phyloP scores from a whole-genome alignment of 2,329 filamentous ascomycete genomes.

The Aspergillus eucalypticola region DNA sequence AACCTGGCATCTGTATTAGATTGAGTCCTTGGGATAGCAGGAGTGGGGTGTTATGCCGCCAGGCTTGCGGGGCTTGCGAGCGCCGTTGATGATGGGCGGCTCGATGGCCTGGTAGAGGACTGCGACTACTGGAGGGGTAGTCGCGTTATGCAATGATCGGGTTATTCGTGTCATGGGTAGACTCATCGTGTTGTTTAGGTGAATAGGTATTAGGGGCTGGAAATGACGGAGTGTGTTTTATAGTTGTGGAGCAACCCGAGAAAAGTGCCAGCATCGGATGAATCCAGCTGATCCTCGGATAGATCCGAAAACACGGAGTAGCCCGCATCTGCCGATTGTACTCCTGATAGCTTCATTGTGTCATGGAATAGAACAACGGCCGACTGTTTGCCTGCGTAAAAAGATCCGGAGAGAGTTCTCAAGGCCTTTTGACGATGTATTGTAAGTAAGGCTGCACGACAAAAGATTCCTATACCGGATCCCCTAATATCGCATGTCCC shows the following conservation, averaged over 20 bases:
- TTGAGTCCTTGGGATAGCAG: background rate
- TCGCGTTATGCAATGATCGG: background rate
- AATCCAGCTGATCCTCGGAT: background rate
- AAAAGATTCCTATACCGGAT: no score
- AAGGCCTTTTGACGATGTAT: no score
- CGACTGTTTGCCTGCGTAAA: no score
- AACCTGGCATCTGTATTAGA: slow-evolving; percentile 37
- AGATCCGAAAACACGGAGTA: background rate
- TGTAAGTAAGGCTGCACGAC: no score
- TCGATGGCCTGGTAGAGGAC: slow-evolving; percentile 52
- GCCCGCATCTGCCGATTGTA: background rate
- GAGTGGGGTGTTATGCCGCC: slow-evolving; percentile 36
- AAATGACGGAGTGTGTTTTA: background rate
- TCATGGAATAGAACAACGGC: no score
- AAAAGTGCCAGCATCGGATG: background rate
- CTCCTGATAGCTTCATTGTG: no score
- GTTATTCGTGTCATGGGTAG: background rate
- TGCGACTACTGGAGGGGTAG: slow-evolving; percentile 36
- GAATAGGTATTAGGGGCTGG: background rate
- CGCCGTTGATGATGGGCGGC: slow-evolving; percentile 50
- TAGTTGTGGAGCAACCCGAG: background rate
- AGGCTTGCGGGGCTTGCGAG: slow-evolving; percentile 53
- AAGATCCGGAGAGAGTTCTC: no score
- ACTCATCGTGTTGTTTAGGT: background rate
- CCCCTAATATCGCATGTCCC: no score